Evolutionary conservation across 78 protist genomes (phyloP).

Genomic region (Cavenderia fasciculata): DNA sequence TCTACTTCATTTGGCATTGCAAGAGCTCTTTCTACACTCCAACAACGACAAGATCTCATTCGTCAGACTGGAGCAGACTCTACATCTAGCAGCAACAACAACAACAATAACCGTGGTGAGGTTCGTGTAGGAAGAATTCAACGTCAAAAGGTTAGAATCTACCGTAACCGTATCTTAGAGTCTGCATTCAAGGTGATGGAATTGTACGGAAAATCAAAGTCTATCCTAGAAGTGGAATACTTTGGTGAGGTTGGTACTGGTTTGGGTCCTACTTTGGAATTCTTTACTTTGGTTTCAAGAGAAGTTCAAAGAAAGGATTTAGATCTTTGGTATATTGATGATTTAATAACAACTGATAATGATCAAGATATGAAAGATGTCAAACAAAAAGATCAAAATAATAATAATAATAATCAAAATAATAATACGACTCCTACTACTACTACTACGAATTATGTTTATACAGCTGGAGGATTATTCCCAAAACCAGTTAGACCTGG

Average conservation of each 20-base stretch:
- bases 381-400: background rate
- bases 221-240: conserved; percentile 91
- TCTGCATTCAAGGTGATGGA: conserved; percentile 87
- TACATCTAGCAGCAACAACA: background rate
- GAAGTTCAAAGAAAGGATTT: conserved; percentile 82
- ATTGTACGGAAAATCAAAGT: conserved; percentile 65
- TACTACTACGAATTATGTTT: conserved; percentile 13
- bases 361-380: conserved; percentile 10
- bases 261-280: conserved; percentile 92
- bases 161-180: conserved; percentile 70
- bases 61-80: conserved; percentile 15
- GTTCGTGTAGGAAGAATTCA: conserved; percentile 83
- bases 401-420: background rate
- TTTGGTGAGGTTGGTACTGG: conserved; percentile 87
- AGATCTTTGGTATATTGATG: conserved; percentile 69
- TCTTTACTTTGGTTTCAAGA: conserved; percentile 88
- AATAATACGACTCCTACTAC: background rate
- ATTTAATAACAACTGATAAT: conserved; percentile 4
- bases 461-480: conserved; percentile 64
- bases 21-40: conserved; percentile 81
- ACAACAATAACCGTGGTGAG: conserved; percentile 24
- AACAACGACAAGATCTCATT: conserved; percentile 42
- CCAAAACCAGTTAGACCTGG: conserved; percentile 80
- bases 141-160: conserved; percentile 88
- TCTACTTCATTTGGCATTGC: conserved; percentile 87